phyloP scores from a whole-genome alignment of 345 rosid genomes.

The Salix koriyanagi region DNA sequence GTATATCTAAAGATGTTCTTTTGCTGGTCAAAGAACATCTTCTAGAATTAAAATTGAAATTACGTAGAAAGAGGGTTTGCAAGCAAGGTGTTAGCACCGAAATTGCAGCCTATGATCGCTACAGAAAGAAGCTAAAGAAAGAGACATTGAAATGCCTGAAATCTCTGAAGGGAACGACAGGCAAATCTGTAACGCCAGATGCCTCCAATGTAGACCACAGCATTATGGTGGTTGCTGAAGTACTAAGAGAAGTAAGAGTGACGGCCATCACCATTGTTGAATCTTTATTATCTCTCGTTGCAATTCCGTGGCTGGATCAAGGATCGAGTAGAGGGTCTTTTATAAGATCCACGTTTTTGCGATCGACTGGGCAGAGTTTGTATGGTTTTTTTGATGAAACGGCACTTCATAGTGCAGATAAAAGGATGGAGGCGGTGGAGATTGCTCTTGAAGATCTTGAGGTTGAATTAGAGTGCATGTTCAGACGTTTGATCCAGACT shows the following conservation, averaged over 20 bases:
- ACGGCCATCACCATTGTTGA: conserved; percentile 48
- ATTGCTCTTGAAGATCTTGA: conserved; percentile 64
- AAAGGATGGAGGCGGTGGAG: conserved; percentile 69
- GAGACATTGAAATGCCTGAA: conserved; percentile 60
- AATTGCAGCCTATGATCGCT: conserved; percentile 45
- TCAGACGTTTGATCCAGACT: conserved; percentile 67
- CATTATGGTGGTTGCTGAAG: conserved; percentile 44
- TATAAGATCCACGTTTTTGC: conserved; percentile 32
- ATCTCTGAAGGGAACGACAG: conserved; percentile 44
- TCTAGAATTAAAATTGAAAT: conserved; percentile 43
- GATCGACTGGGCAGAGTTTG: conserved; percentile 25
- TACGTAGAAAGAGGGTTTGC: conserved; percentile 35
- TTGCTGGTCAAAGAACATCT: conserved; percentile 54
- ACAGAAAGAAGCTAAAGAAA: conserved; percentile 58
- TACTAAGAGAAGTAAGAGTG: conserved; percentile 58
- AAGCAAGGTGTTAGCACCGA: conserved; percentile 41
- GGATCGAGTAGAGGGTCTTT: conserved; percentile 41
- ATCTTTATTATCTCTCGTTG: conserved; percentile 53
- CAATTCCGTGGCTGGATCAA: conserved; percentile 65
- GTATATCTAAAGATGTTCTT: conserved; percentile 56
- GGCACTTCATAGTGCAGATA: conserved; percentile 52
- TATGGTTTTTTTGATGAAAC: conserved; percentile 46
- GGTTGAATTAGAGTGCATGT: conserved; percentile 60
- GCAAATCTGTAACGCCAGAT: conserved; percentile 22
- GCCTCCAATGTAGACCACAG: conserved; percentile 19